Conservation (phyloP, 768 basidiomycete genomes). For the Collybia mongolica region DNA sequence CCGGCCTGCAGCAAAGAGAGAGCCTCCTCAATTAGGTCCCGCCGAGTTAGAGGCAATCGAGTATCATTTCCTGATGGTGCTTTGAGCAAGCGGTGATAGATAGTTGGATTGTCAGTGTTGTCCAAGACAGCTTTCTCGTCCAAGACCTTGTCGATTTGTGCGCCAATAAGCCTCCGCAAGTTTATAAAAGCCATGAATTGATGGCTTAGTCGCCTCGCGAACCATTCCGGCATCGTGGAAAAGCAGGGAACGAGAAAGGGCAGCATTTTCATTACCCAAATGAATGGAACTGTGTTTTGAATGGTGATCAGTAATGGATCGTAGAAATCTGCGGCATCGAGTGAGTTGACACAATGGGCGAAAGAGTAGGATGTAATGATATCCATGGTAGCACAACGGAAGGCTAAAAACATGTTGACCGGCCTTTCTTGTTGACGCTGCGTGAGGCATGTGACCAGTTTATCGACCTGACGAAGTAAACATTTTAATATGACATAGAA, state of each 20-base stretch:
- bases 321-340: constrained; percentile 30
- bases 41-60: constrained; percentile 7
- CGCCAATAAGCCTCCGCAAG: constrained; percentile 8
- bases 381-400: constrained; percentile 40
- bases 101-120: constrained; percentile 12
- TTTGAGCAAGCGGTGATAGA: constrained; percentile 20
- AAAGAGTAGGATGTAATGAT: constrained; percentile 43
- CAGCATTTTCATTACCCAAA: constrained; percentile 31
- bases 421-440: constrained; percentile 16
- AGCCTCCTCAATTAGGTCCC: constrained; percentile 28
- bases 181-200: constrained; percentile 10
- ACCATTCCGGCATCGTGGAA: constrained; percentile 8
- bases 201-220: constrained; percentile 7
- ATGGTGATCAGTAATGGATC: constrained; percentile 31
- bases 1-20: constrained; percentile 36
- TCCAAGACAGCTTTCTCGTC: constrained; percentile 9
- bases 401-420: constrained; percentile 37
- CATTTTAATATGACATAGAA: background rate
- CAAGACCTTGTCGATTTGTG: constrained; percentile 14
- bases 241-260: constrained; percentile 22
- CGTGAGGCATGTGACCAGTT: constrained; percentile 21
- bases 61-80: constrained; percentile 3
- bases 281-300: constrained; percentile 22
- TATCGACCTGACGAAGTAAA: constrained; percentile 25
- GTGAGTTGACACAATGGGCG: constrained; percentile 26